Evolutionary conservation across 495 filamentous ascomycete species (phyloP).

Genomic region (Penicillium herquei): DNA sequence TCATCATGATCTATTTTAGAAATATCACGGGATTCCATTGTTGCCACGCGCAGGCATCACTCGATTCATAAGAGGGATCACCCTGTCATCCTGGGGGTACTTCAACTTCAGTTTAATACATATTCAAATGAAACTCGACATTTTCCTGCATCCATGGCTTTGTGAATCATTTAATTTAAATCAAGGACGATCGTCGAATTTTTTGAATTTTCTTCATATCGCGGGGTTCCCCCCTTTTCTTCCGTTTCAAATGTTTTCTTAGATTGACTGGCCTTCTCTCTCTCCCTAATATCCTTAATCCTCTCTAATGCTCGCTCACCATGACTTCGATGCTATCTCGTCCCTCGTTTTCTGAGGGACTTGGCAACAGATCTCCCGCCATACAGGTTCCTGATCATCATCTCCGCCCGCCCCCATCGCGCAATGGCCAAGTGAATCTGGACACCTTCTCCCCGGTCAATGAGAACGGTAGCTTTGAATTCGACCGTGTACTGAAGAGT

Average conservation of each 20-base stretch:
- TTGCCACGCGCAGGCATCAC: slow-evolving; percentile 4
- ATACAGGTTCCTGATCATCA: slow-evolving; percentile 31
- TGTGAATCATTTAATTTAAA: neutral
- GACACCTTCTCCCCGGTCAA: slow-evolving; percentile 81
- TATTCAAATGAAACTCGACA: too few relatives aligned
- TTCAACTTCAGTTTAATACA: too few relatives aligned
- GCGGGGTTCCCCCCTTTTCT: slow-evolving; percentile 22
- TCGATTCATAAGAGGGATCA: neutral
- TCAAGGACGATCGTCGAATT: slow-evolving; percentile 29
- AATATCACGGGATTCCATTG: neutral
- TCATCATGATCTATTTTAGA: neutral
- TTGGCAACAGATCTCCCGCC: slow-evolving; percentile 22
- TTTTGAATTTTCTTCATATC: slow-evolving; percentile 6
- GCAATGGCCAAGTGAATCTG: slow-evolving; percentile 55
- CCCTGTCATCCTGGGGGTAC: neutral
- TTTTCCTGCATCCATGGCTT: too few relatives aligned
- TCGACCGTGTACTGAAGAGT: slow-evolving; percentile 87
- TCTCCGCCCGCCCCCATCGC: slow-evolving; percentile 16
- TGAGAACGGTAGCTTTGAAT: slow-evolving; percentile 92
- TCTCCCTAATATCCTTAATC: neutral
- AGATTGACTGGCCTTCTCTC: neutral
- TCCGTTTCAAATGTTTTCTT: neutral
- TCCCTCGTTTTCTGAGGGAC: slow-evolving; percentile 28
- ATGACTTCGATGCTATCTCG: slow-evolving; percentile 28
- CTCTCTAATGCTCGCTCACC: neutral